Evolutionary conservation across 2,329 filamentous ascomycete genomes (phyloP), one percentile per base, ranked within the genome.

Genomic region (Colletotrichum shisoi): DNA sequence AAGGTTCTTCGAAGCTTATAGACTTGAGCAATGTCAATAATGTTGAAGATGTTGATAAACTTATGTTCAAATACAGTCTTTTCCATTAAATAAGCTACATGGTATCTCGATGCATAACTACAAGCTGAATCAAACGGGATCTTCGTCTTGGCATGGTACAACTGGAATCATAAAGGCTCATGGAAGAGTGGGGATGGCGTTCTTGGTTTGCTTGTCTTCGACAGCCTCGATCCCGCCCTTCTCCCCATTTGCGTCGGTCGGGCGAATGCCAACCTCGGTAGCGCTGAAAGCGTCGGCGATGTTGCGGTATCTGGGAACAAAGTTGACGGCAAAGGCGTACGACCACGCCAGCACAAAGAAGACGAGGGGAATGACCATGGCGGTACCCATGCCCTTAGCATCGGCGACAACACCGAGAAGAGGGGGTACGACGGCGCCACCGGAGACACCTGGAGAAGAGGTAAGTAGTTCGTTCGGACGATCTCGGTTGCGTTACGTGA

Each of bases 391-490:
- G 48, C 21, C 48, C 40, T 44, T 57, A 3, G 87, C 90, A 48
- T 83, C 78, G 67, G 89, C 87, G 1, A 88, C 89, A 9, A 83
- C 85, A 40, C 90, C 91, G 2, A 90, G 85, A 39, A 94, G 81
- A 0, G 91, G 89, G 1, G 91, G 91, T 8, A 94, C 89, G 39
- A 86, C 84, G 2, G 91, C 91, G 64, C 91, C 91, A 15, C 91
- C 91, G 17, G 85, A 82, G 0, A 94, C 90, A 70, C 89, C 90
- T 4, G 82, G 93, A 75, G 87, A 90, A 90, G 4, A 34, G 93
- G 82, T 2, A 90, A 91, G 24, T 90, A 85, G 81, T 93, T 93
- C 92, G 9, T 90, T 90, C 3, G 94, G 6, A 40, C 2, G 21
- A n/a, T 7, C 15, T 17, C 11, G 37, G n/a, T 40, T 9, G 3